These are phyloP conservation scores for Diacronema lutheri DNA, from an alignment of 78 protist genomes.

Conservation along the genomic window DNA sequence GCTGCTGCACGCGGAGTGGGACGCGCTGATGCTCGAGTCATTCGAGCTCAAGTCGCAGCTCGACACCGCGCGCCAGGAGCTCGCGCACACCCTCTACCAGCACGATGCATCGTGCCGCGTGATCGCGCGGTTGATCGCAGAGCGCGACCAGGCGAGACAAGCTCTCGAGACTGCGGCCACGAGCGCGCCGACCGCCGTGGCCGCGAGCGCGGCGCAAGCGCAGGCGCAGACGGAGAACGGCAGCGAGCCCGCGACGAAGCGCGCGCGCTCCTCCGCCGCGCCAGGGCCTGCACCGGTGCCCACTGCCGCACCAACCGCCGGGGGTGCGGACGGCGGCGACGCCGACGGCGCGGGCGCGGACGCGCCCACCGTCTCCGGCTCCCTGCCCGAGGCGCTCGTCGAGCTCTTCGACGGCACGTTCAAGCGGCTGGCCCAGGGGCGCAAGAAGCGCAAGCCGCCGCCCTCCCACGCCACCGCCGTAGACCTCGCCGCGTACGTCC, in stretches of 20 bases:
- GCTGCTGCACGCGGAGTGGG: constrained; percentile 95
- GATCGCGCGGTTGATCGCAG: constrained; percentile 90
- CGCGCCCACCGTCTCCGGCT: not conserved
- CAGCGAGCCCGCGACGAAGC: not conserved
- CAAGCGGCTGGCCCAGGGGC: constrained; percentile 39
- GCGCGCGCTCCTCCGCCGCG: not conserved
- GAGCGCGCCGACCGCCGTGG: not conserved
- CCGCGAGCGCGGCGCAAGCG: constrained; percentile 15
- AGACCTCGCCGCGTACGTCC: not conserved
- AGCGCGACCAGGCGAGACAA: constrained; percentile 84
- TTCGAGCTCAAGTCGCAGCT: constrained; percentile 80
- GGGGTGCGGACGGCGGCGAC: too few species aligned
- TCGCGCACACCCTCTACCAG: constrained; percentile 93
- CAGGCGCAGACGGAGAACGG: not conserved
- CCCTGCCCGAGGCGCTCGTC: not conserved
- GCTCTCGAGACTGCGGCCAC: not conserved
- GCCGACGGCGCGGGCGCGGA: too few species aligned
- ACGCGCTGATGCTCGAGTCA: constrained; percentile 88
- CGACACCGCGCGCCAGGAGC: constrained; percentile 71
- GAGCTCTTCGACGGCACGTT: constrained; percentile 18
- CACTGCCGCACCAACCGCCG: too few species aligned
- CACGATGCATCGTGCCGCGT: constrained; percentile 99
- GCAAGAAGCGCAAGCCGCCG: constrained; percentile 57
- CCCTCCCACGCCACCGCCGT: constrained; percentile 28
- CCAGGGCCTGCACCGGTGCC: too few species aligned